Conservation (phyloP, 176 grass and related monocot species). For the Tillandsia fasciculata region DNA sequence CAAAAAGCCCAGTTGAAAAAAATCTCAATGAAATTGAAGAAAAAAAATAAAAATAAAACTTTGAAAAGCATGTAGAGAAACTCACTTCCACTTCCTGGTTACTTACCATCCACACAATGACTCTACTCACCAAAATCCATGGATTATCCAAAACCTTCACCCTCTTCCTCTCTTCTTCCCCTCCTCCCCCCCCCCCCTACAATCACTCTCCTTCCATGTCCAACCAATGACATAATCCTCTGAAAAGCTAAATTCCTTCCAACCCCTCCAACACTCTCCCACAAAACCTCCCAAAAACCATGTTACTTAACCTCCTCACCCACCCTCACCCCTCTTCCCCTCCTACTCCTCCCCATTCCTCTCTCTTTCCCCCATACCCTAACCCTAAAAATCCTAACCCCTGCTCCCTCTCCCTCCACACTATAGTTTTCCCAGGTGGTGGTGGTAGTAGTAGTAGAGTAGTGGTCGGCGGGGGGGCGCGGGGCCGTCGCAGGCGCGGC, state of each 20-base stretch:
- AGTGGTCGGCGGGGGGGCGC: constrained; percentile 10
- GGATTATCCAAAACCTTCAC: neutral
- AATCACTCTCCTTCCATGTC: no score
- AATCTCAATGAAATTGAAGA: neutral
- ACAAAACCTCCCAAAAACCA: constrained; percentile 3
- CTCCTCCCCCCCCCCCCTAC: neutral
- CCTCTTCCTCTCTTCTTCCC: neutral
- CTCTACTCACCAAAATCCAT: neutral
- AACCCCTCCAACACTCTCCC: constrained; percentile 15
- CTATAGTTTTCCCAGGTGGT: neutral
- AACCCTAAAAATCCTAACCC: neutral
- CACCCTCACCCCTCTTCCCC: constrained; percentile 25
- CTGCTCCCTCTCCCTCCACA: constrained; percentile 13
- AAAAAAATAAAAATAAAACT: neutral
- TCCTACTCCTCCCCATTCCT: constrained; percentile 17
- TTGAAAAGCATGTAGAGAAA: neutral
- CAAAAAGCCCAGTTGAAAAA: neutral
- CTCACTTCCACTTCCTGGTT: neutral
- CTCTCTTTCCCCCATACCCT: neutral
- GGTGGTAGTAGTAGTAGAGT: neutral
- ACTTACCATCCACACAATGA: neutral
- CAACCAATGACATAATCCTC: no score
- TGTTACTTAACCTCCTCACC: neutral
- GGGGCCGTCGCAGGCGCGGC: neutral
- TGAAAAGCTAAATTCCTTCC: no score